These are phyloP conservation scores for Bauhinia variegata DNA, from an alignment of 306 rosid genomes.

Conservation along the genomic window DNA sequence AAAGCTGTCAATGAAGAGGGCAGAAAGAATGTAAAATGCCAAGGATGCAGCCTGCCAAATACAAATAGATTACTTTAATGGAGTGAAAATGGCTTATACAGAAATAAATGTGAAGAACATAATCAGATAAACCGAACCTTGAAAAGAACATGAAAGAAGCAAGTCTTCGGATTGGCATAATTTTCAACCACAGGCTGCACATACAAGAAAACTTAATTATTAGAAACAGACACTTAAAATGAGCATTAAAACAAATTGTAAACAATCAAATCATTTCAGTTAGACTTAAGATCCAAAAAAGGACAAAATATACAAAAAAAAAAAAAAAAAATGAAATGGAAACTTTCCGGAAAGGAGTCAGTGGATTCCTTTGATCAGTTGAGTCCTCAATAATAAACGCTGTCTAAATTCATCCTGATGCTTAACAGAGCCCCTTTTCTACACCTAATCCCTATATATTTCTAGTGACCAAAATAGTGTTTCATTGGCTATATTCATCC, in stretches of 20 bases:
- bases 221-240: neutral
- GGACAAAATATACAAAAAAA: neutral
- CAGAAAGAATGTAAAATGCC: conserved; percentile 94
- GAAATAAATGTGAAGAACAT: neutral
- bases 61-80: conserved; percentile 24
- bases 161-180: conserved; percentile 92
- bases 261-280: neutral
- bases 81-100: conserved; percentile 16
- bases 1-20: conserved; percentile 79
- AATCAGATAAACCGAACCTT: conserved; percentile 57
- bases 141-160: conserved; percentile 94
- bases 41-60: conserved; percentile 77
- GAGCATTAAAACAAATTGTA: neutral
- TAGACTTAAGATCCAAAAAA: neutral
- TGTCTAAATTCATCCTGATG: neutral
- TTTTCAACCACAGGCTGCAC: conserved; percentile 84
- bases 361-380: neutral
- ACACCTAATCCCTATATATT: neutral
- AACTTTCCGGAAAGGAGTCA: neutral
- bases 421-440: neutral
- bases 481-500: neutral
- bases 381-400: neutral
- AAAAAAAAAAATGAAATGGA: too few species aligned
- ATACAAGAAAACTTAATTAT: conserved; percentile 24
- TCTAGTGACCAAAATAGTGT: neutral